Percentiles rank a stretch among this genome's conserved stretches.
Evolutionary conservation across 306 rosid genomes (phyloP).

Genomic region (Castanea sativa): DNA sequence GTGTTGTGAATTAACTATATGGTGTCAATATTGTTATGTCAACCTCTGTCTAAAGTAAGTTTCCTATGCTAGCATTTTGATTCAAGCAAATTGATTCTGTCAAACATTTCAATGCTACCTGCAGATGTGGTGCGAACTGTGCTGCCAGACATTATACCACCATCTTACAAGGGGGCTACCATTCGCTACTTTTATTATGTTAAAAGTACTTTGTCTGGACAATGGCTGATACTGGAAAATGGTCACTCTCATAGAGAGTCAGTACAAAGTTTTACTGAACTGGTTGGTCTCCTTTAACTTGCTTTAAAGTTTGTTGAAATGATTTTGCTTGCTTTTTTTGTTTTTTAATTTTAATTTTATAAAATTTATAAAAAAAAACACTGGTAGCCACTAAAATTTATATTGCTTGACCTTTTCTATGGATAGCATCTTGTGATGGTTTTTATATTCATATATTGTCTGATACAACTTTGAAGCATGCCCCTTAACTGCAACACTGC

Average conservation of each 20-base stretch:
- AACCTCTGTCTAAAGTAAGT: not conserved
- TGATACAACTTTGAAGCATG: no score
- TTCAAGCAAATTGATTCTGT: constrained; percentile 11
- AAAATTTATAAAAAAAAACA: no score
- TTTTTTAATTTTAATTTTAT: no score
- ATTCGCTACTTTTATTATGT: constrained; percentile 87
- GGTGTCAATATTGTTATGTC: not conserved
- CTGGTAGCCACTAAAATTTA: no score
- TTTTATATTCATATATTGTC: no score
- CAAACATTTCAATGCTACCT: constrained; percentile 8
- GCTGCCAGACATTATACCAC: constrained; percentile 76
- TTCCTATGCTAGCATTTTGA: not conserved
- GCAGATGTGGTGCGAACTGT: constrained; percentile 67
- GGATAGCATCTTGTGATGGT: no score
- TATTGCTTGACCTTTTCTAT: no score
- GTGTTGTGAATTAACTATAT: constrained; percentile 11
- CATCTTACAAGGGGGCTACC: constrained; percentile 93
- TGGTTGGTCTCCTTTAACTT: constrained; percentile 67
- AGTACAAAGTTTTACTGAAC: constrained; percentile 49
- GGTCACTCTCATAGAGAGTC: constrained; percentile 72
- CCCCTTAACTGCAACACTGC: no score
- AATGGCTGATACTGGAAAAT: constrained; percentile 78
- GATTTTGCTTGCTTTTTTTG: not conserved
- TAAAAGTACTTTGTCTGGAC: constrained; percentile 65
- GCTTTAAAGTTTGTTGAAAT: constrained; percentile 21